These are phyloP conservation scores for Dichotomopilus funicola DNA, from an alignment of 2,329 filamentous ascomycete species.

Conservation along the genomic window DNA sequence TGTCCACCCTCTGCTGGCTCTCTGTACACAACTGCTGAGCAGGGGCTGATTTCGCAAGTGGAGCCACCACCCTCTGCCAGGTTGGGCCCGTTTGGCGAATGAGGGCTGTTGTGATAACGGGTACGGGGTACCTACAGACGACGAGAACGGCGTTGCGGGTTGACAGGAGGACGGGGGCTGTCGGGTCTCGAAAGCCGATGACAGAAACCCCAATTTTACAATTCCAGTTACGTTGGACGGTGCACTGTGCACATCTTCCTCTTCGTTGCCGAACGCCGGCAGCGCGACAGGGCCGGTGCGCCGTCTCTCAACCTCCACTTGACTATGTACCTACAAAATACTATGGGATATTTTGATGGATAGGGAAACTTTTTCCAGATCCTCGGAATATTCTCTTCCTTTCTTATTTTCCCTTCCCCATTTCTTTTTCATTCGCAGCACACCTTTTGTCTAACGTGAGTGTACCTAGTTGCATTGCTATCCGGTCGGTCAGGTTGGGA, in stretches of 20 bases:
- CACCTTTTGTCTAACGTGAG: no score
- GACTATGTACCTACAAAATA: no score
- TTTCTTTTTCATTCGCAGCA: no score
- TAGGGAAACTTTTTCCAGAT: no score
- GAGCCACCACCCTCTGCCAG: slow-evolving; percentile 4
- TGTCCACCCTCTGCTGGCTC: slow-evolving; percentile 2
- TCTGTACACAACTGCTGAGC: slow-evolving; percentile 9
- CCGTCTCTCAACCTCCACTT: no score
- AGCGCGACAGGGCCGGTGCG: no score
- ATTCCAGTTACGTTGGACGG: neutral
- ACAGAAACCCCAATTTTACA: neutral
- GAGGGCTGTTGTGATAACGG: neutral
- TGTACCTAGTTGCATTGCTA: no score
- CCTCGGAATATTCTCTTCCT: no score
- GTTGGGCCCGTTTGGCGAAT: neutral
- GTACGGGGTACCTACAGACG: neutral
- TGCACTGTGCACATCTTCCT: neutral
- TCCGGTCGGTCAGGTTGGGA: no score
- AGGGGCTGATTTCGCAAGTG: slow-evolving; percentile 15
- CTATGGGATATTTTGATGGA: no score
- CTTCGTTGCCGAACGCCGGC: neutral
- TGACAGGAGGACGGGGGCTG: neutral
- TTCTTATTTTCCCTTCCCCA: no score
- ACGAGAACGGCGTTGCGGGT: neutral
- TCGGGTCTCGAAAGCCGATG: neutral